A percentile compares a stretch with the other conserved stretches of the same genome.
phyloP scores from a whole-genome alignment of 139 green algal genomes.

The Picochlorum costavermella region DNA sequence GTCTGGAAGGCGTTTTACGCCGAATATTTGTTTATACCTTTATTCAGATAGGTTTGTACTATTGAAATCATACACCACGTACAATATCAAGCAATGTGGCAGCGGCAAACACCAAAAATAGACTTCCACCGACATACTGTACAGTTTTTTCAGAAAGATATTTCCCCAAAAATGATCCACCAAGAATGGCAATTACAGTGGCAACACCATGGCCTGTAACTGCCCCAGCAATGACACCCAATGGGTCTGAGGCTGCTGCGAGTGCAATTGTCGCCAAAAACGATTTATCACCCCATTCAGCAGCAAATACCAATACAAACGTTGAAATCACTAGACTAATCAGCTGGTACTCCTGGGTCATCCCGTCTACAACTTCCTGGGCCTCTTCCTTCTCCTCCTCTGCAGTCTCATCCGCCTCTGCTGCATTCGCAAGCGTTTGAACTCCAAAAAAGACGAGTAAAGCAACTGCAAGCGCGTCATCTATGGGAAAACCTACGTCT shows the following conservation, averaged over 20 bases:
- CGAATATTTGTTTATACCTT: constrained; percentile 80
- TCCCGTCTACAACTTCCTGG: constrained; percentile 42
- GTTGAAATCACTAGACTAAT: constrained; percentile 62
- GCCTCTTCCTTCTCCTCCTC: constrained; percentile 75
- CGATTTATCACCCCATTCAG: constrained; percentile 98
- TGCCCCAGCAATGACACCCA: constrained; percentile 64
- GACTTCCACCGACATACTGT: constrained; percentile 71
- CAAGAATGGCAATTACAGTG: constrained; percentile 72
- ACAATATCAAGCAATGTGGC: constrained; percentile 67
- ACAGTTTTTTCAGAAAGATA: constrained; percentile 67
- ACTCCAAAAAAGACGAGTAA: constrained; percentile 86
- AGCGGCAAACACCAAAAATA: constrained; percentile 88
- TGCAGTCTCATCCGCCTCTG: constrained; percentile 41
- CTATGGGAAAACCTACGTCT: constrained; percentile 54
- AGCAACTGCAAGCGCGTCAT: constrained; percentile 72
- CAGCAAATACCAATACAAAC: constrained; percentile 93
- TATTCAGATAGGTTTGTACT: constrained; percentile 44
- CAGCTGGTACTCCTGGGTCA: constrained; percentile 13
- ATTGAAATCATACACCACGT: constrained; percentile 2
- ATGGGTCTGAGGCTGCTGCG: constrained; percentile 60
- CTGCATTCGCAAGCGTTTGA: constrained; percentile 60
- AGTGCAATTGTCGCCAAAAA: constrained; percentile 98
- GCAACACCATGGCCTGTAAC: constrained; percentile 80
- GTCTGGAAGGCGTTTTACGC: constrained; percentile 89
- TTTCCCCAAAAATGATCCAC: constrained; percentile 55